A percentile compares a stretch with the other conserved stretches of the same genome.
Evolutionary conservation across 306 rosid genomes (phyloP).

Genomic region (Quercus mongolica): DNA sequence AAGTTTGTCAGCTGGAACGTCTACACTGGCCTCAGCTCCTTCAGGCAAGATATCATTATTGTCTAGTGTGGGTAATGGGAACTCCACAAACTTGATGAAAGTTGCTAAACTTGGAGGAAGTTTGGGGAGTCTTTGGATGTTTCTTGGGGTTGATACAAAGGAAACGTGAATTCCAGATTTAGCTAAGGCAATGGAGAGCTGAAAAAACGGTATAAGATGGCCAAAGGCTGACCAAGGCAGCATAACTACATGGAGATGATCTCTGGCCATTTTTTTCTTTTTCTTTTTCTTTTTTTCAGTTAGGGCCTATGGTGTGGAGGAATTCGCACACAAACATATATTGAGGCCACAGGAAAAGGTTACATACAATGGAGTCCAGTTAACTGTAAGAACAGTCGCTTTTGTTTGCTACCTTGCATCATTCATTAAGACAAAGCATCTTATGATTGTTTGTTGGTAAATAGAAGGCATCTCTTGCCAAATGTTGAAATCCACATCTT

Average conservation of each 20-base stretch:
- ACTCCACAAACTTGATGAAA: constrained; percentile 8
- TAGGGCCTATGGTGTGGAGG: no score
- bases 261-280: constrained; percentile 15
- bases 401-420: no score
- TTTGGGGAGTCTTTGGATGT: constrained; percentile 29
- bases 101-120: constrained; percentile 18
- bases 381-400: no score
- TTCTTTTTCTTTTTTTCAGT: not conserved
- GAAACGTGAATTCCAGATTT: constrained; percentile 26
- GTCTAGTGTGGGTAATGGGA: constrained; percentile 23
- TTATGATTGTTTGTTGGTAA: no score
- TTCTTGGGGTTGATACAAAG: constrained; percentile 27
- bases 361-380: no score
- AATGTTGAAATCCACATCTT: no score
- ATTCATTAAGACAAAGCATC: no score
- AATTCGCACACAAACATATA: no score
- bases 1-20: constrained; percentile 16
- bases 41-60: constrained; percentile 11
- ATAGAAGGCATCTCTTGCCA: no score
- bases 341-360: no score
- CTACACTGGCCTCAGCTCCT: constrained; percentile 29
- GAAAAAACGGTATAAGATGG: constrained; percentile 27
- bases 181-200: constrained; percentile 34
- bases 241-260: constrained; percentile 16
- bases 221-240: constrained; percentile 38